Percentiles rank a stretch among this genome's conserved stretches.
Evolutionary conservation across 495 filamentous ascomycete genomes (phyloP).

Genomic region (Daldinia vernicosa): DNA sequence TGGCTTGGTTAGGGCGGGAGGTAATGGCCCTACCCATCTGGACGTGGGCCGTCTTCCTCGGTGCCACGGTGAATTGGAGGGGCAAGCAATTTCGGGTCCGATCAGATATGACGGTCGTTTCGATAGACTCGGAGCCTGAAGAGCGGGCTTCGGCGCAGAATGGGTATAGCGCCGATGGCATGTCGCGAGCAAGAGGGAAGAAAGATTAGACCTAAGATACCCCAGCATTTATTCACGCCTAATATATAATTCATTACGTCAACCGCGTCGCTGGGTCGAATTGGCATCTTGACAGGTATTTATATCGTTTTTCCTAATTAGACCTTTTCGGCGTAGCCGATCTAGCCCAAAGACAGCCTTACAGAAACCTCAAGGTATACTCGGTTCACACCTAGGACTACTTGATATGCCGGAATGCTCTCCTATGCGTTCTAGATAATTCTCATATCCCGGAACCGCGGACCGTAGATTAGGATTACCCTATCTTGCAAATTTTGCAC

Average conservation of each 20-base stretch:
- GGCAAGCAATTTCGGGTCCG: constrained; percentile 83
- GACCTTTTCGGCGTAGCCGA: neutral
- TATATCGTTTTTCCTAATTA: neutral
- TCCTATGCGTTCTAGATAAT: neutral
- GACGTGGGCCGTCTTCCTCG: constrained; percentile 84
- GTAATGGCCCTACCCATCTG: constrained; percentile 85
- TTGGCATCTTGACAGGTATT: neutral
- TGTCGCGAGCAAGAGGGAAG: constrained; percentile 31
- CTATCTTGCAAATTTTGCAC: neutral
- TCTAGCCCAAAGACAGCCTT: neutral
- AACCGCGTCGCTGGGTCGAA: neutral
- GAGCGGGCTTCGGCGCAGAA: constrained; percentile 8
- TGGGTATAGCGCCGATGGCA: constrained; percentile 6
- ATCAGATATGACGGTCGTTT: constrained; percentile 80
- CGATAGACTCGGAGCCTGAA: constrained; percentile 46
- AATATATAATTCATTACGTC: constrained; percentile 30
- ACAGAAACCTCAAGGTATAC: neutral
- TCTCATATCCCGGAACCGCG: neutral
- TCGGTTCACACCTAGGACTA: neutral
- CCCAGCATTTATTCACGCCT: constrained; percentile 9
- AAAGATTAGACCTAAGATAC: constrained; percentile 42
- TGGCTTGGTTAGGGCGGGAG: constrained; percentile 88
- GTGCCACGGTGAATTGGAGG: constrained; percentile 85
- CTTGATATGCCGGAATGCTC: neutral
- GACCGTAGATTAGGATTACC: neutral